Base-by-base conservation (phyloP, 352 stramenopile species). In the Thraustochytrium sp. region DNA sequence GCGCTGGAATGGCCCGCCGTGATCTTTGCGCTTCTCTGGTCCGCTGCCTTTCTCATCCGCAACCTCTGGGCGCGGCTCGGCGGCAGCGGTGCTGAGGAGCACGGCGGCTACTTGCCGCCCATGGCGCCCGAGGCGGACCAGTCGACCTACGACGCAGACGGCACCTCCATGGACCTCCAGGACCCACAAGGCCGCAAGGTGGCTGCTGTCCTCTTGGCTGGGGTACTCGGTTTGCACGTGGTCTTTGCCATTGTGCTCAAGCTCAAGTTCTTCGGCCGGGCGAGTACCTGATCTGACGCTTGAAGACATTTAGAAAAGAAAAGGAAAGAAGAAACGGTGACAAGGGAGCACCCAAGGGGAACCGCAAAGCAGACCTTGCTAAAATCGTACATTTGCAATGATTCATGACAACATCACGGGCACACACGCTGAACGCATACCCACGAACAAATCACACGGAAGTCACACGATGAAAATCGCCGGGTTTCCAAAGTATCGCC, bases 211-310 rank as follows among this genome's bases (percentile, higher is more conserved):
- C 38, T 80, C 16, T n/a, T 80, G 11, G 44, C 40, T 40, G 68
- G 68, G 21, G 40, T 80, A 9, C 23, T 80, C 34, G 68, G 68
- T 8, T 42, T 80, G 16, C 68, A 80, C 68, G 37, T 80, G 18
- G 68, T 80, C 53, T 80, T 80, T 72, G 68, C 68, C 21, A 44
- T 80, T 2, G 46, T 80, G 13, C 68, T 80, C n/a, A 80, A 80
- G 68, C 37, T 80, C n/a, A 61, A 80, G n/a, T 80, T 80, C 8
- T 80, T 80, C 31, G 68, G 68, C 65, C 54, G 54, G 8, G n/a
- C n/a, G n/a, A n/a, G n/a, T n/a, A n/a, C n/a, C n/a, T n/a, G n/a
- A n/a, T n/a, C n/a, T n/a, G n/a, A n/a, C n/a, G n/a, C n/a, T n/a
- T n/a, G 49, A 55, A 26, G 49, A 55, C 18, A 55, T 26, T 55